Conservation (phyloP, 129 eudicot genomes). For the Centrapalus pauciflorus region DNA sequence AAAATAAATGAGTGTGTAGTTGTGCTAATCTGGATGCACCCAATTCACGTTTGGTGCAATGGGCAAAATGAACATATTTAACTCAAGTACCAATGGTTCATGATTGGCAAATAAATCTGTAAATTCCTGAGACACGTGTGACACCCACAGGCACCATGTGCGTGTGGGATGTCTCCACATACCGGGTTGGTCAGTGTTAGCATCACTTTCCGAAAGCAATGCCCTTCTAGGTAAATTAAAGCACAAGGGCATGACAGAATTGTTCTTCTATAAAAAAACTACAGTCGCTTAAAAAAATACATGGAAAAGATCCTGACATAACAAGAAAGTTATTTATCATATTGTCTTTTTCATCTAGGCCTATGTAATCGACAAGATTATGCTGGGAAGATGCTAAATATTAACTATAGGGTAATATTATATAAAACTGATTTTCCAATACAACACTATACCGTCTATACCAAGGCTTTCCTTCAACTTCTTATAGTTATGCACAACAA, state of each 20-base stretch:
- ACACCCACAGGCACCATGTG: neutral
- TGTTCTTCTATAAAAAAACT: no score
- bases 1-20: neutral
- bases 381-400: constrained; percentile 9
- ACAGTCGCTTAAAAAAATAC: neutral
- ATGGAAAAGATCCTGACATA: constrained; percentile 1
- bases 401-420: constrained; percentile 1
- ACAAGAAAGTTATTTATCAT: constrained; percentile 12
- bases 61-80: neutral
- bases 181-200: neutral
- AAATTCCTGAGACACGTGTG: no score
- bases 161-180: neutral
- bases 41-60: neutral
- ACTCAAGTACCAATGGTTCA: neutral
- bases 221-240: neutral
- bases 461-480: neutral
- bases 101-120: neutral
- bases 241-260: no score
- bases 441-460: neutral
- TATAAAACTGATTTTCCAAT: constrained; percentile 8
- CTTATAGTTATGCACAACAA: neutral
- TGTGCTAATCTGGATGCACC: neutral
- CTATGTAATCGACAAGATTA: neutral
- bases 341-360: neutral
- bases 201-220: neutral